These are phyloP conservation scores for Persicaria maculosa DNA, from an alignment of 148 eudicot genomes.

Conservation along the genomic window DNA sequence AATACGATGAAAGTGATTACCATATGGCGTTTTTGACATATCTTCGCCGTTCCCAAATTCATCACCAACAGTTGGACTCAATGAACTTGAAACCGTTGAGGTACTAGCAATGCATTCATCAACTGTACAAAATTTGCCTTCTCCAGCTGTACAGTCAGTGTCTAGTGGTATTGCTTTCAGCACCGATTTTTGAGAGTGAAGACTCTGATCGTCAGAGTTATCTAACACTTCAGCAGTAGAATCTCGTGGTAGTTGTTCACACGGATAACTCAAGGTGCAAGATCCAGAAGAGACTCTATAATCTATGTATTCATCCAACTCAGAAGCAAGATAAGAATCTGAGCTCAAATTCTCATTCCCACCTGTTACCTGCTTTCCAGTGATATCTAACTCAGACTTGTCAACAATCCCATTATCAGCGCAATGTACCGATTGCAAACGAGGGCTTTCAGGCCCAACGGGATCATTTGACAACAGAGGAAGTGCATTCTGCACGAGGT, in stretches of 20 bases:
- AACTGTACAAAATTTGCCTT: neutral
- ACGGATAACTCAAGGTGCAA: neutral
- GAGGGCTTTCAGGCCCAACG: conserved; percentile 30
- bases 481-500: conserved; percentile 53
- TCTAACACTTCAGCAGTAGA: neutral
- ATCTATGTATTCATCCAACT: conserved; percentile 5
- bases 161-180: neutral
- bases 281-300: neutral
- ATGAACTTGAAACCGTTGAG: conserved; percentile 7
- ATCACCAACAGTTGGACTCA: neutral
- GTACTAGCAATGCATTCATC: neutral
- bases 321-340: conserved; percentile 16
- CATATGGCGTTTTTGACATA: conserved; percentile 21
- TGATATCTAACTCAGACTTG: conserved; percentile 27
- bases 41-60: conserved; percentile 15
- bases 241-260: conserved; percentile 4
- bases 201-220: neutral
- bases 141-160: neutral
- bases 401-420: conserved; percentile 25
- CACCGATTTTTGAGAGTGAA: neutral
- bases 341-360: conserved; percentile 15
- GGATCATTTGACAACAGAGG: conserved; percentile 37
- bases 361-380: conserved; percentile 18
- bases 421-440: conserved; percentile 25
- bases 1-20: conserved; percentile 20